phyloP scores from a whole-genome alignment of 2,329 filamentous ascomycete genomes.

The Ceratocystis alfenasii region DNA sequence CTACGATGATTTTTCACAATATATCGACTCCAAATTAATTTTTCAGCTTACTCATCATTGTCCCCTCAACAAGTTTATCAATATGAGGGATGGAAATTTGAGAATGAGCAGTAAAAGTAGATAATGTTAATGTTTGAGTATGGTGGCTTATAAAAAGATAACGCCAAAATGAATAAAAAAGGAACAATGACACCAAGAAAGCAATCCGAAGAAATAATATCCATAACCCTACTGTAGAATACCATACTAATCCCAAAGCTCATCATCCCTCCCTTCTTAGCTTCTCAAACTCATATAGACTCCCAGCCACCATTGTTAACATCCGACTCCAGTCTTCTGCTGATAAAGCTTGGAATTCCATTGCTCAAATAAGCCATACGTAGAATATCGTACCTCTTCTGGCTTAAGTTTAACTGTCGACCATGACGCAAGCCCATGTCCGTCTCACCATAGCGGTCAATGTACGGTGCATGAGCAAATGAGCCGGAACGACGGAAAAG shows the following conservation, averaged over 20 bases:
- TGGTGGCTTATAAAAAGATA: background rate
- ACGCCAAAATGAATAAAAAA: background rate
- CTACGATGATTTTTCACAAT: background rate
- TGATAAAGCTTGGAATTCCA: slow-evolving; percentile 77
- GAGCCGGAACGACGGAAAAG: slow-evolving; percentile 71
- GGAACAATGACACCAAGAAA: background rate
- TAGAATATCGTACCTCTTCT: slow-evolving; percentile 83
- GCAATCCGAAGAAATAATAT: background rate
- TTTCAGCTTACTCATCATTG: background rate
- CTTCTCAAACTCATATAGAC: slow-evolving; percentile 41
- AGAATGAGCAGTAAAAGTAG: background rate
- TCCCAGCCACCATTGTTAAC: slow-evolving; percentile 98
- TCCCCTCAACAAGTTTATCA: background rate
- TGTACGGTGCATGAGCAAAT: slow-evolving; percentile 79
- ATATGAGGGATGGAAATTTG: no score
- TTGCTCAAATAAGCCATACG: slow-evolving; percentile 78
- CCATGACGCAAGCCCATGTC: slow-evolving; percentile 82
- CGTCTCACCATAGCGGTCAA: slow-evolving; percentile 90
- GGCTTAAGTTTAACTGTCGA: slow-evolving; percentile 82
- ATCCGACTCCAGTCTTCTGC: slow-evolving; percentile 80
- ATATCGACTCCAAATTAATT: background rate
- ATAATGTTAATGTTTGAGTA: background rate
- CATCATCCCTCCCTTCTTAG: background rate
- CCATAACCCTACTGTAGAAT: background rate
- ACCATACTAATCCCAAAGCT: background rate